phyloP scores from a whole-genome alignment of 208 protist species.

The Crithidia fasciculata region DNA sequence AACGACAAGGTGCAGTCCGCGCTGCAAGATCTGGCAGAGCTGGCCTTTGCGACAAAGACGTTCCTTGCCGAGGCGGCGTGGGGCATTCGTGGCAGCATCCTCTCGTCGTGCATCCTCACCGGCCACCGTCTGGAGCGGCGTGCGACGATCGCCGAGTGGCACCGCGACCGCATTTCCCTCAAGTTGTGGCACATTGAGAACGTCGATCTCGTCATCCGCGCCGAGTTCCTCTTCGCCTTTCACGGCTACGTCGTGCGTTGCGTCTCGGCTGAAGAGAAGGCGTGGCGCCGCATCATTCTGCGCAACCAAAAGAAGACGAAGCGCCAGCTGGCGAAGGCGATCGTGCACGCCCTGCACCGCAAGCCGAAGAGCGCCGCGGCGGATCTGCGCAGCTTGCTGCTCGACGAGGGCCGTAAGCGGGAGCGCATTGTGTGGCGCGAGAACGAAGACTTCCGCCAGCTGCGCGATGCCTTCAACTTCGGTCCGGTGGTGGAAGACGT shows the following conservation, averaged over 20 bases:
- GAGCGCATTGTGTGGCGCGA: conserved; percentile 39
- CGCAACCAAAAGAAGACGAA: conserved; percentile 45
- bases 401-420: conserved; percentile 44
- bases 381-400: conserved; percentile 32
- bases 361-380: conserved; percentile 33
- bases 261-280: conserved; percentile 39
- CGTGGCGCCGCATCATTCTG: conserved; percentile 46
- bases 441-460: conserved; percentile 33
- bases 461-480: conserved; percentile 45
- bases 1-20: conserved; percentile 45
- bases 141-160: conserved; percentile 44
- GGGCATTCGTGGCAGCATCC: conserved; percentile 15
- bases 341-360: conserved; percentile 36
- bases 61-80: conserved; percentile 25
- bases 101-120: conserved; percentile 31
- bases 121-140: conserved; percentile 48
- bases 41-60: conserved; percentile 38
- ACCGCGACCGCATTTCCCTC: conserved; percentile 26
- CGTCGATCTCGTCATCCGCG: conserved; percentile 42
- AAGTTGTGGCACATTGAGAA: conserved; percentile 52
- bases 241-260: conserved; percentile 36
- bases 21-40: conserved; percentile 23
- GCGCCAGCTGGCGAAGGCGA: conserved; percentile 37
- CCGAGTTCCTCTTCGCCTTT: conserved; percentile 39
- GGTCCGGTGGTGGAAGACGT: conserved; percentile 50